A percentile compares a stretch with the other conserved stretches of the same genome.
Evolutionary conservation across 345 rosid genomes (phyloP).

Genomic region (Acer campestre): DNA sequence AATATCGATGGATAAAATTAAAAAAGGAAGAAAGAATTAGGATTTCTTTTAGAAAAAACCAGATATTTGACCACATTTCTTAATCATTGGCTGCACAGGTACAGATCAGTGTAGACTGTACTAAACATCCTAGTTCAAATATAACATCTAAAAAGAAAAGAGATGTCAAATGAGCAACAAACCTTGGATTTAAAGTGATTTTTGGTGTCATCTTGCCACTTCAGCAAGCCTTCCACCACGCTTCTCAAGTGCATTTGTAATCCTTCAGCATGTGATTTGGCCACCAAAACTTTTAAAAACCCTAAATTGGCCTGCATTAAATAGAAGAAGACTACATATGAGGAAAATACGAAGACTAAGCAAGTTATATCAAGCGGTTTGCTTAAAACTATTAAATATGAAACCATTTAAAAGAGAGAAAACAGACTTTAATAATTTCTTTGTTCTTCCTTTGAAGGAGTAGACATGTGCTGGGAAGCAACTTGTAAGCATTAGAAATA

Average conservation of each 20-base stretch:
- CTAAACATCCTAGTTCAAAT: background rate
- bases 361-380: background rate
- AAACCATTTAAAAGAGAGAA: constrained; percentile 3
- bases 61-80: background rate
- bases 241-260: constrained; percentile 70
- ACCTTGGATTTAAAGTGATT: constrained; percentile 95
- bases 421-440: constrained; percentile 81
- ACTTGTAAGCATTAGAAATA: constrained; percentile 67
- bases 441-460: constrained; percentile 85
- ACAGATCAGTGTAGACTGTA: background rate
- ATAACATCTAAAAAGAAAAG: background rate
- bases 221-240: constrained; percentile 83
- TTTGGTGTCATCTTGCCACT: constrained; percentile 84
- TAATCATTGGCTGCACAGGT: no score
- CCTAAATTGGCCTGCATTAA: constrained; percentile 90
- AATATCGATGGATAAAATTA: background rate
- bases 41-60: background rate
- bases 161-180: constrained; percentile 9
- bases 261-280: constrained; percentile 84
- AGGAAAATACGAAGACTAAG: constrained; percentile 11
- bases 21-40: background rate
- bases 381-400: background rate
- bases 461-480: constrained; percentile 89
- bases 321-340: constrained; percentile 12
- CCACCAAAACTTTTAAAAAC: constrained; percentile 83